Conservation (phyloP, 345 rosid genomes). For the Eucalyptus virginea region DNA sequence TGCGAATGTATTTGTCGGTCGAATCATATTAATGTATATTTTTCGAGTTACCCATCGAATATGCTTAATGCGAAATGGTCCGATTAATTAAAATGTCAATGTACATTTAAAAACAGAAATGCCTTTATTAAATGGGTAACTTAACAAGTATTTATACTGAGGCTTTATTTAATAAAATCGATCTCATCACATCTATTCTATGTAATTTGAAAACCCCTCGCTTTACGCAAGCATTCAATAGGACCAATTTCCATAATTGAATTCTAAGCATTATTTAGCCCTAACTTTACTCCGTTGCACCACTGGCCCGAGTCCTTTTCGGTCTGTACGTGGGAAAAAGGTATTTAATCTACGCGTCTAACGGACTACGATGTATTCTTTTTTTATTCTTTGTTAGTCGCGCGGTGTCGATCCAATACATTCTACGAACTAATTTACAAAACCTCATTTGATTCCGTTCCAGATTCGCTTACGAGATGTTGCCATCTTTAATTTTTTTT, state of each 20-base stretch:
- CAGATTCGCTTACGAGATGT: neutral
- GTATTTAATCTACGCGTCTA: neutral
- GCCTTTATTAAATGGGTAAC: neutral
- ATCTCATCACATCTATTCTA: neutral
- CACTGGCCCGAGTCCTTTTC: neutral
- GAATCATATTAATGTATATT: neutral
- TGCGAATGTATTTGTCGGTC: accelerated
- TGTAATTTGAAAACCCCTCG: neutral
- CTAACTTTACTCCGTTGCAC: neutral
- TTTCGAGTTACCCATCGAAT: neutral
- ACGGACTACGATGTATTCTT: neutral
- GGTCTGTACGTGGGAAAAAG: neutral
- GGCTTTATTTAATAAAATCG: neutral
- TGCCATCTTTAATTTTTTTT: neutral
- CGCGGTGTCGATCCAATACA: neutral
- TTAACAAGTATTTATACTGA: neutral
- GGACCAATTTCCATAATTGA: neutral
- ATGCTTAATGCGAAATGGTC: neutral
- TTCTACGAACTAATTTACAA: neutral
- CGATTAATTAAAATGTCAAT: accelerated
- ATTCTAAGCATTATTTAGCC: neutral
- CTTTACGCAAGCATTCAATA: neutral
- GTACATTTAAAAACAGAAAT: no score
- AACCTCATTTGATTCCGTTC: neutral
- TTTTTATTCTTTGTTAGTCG: neutral